Evolutionary conservation across 139 green algal species (phyloP), one percentile per base, ranked within the genome.

Genomic region (Zygnema cylindricum): DNA sequence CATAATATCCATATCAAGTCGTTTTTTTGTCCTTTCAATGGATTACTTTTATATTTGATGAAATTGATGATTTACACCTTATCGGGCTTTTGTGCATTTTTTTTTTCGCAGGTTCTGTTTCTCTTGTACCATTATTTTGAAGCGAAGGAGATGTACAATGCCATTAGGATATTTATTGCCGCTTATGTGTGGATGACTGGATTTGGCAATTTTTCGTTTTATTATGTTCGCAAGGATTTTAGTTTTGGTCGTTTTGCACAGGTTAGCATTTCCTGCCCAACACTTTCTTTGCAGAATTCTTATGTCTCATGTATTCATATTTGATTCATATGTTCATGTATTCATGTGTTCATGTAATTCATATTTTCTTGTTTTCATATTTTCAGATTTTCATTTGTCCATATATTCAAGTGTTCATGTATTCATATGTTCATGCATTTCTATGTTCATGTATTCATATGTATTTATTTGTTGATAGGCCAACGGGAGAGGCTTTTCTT

Each of bases 101-200:
- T 77, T 1, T 1, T 76, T 38, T 21, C 2, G 76, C 86, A 91
- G 86, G 94, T 98, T 0, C 94, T 98, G 11, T 98, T 99, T 88
- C 92, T 99, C 77, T 91, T 99, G 42, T 99, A 99, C 90, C 92
- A 98, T 87, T 99, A 98, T 94, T 99, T 95, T 92, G 93, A 98
- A 69, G 96, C 96, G 0, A 71, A 79, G 0, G 96, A 99, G 92
- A 86, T 95, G 1, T 99, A 99, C 96, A 99, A 98, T 87, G 95
- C 96, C n/a, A 99, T 99, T 91, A 95, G 96, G 76, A 93, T 99
- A 42, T 98, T 98, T 92, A 99, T 99, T 84, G 96, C 96, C 0
- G 95, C 92, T 11, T 99, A 99, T 90, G 96, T 99, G 38, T 99
- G 96, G 96, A 98, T 99, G 96, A 99, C 96, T 0, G 96, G 96